Conservation (phyloP, 169 alveolate genomes). For the Plasmodium inui region DNA sequence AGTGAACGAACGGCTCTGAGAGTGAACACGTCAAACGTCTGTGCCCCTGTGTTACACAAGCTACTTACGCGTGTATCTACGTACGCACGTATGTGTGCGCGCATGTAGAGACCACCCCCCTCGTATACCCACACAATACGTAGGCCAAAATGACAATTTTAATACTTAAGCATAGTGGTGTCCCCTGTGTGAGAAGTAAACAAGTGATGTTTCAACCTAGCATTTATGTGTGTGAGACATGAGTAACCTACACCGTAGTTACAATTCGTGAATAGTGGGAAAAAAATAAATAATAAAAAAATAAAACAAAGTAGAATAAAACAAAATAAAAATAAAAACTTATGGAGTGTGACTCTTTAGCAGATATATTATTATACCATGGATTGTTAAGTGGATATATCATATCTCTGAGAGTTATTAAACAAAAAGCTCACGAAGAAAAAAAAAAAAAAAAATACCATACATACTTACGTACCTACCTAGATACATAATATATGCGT, state of each 20-base stretch:
- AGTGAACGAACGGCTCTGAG: not conserved
- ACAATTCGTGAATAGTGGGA: not conserved
- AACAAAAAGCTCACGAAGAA: not conserved
- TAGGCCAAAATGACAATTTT: not conserved
- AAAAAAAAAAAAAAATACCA: not conserved
- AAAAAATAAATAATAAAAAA: not conserved
- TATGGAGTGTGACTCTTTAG: not conserved
- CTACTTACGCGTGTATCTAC: not conserved
- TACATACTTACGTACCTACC: not conserved
- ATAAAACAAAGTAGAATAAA: not conserved
- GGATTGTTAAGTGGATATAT: not conserved
- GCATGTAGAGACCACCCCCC: not conserved
- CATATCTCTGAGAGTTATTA: not conserved
- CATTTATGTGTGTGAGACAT: constrained; percentile 3
- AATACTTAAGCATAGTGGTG: not conserved
- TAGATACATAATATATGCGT: not conserved
- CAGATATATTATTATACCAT: not conserved
- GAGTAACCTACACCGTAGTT: not conserved
- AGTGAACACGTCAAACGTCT: not conserved
- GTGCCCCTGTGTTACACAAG: not conserved
- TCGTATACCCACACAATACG: not conserved
- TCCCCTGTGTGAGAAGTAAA: not conserved
- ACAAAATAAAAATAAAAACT: not conserved
- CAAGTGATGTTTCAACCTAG: constrained; percentile 1
- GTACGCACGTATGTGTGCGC: not conserved